Conservation (phyloP, 2,329 filamentous ascomycete genomes). For the Arachnomyces sp. region DNA sequence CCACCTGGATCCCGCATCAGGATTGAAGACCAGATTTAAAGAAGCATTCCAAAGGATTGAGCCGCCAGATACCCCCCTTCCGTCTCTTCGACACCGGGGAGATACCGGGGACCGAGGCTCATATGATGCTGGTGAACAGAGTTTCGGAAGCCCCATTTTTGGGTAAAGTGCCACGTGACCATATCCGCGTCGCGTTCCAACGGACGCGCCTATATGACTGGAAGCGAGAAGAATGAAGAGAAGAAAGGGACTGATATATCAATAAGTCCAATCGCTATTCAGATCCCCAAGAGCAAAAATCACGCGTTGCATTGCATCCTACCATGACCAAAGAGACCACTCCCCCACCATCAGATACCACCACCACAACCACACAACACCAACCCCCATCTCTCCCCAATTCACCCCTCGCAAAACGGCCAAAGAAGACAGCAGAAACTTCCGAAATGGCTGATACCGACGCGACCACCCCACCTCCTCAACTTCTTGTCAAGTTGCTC, state of each 20-base stretch:
- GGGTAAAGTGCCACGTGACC: neutral
- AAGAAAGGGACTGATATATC: too few relatives aligned
- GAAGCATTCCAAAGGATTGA: too few relatives aligned
- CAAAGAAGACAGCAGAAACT: constrained; percentile 51
- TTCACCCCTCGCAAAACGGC: constrained; percentile 71
- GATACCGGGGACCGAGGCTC: too few relatives aligned
- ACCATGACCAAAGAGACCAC: constrained; percentile 38
- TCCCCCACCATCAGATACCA: constrained; percentile 26
- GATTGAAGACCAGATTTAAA: too few relatives aligned
- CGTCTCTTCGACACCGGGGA: too few relatives aligned
- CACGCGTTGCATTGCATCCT: neutral
- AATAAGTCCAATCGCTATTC: too few relatives aligned
- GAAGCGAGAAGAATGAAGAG: neutral
- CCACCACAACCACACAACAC: constrained; percentile 24
- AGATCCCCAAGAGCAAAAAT: too few relatives aligned
- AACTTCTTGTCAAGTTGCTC: constrained; percentile 81
- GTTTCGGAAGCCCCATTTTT: neutral
- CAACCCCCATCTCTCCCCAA: constrained; percentile 53
- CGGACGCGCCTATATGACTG: neutral
- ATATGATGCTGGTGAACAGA: neutral
- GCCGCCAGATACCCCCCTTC: too few relatives aligned
- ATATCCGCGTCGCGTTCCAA: neutral
- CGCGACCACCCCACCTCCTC: constrained; percentile 23
- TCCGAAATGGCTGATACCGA: constrained; percentile 15
- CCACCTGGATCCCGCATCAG: too few relatives aligned